These are phyloP conservation scores for Candida maris DNA, from an alignment of 805 yeast species.

Conservation along the genomic window DNA sequence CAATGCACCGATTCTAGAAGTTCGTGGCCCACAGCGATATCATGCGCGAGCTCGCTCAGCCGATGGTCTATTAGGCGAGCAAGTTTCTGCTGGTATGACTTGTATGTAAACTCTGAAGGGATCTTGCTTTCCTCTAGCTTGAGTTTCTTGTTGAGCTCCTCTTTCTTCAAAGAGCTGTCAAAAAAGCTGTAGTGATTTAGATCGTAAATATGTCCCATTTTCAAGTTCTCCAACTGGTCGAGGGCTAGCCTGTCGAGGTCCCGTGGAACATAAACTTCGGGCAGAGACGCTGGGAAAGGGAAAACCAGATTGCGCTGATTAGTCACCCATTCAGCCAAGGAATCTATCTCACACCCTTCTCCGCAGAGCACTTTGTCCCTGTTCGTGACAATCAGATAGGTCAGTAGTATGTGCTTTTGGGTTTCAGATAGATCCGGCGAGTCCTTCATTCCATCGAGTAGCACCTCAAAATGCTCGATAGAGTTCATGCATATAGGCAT, in stretches of 20 bases:
- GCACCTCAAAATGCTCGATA: constrained; percentile 38
- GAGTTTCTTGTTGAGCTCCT: constrained; percentile 16
- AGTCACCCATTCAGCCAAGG: constrained; percentile 29
- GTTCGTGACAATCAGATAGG: constrained; percentile 19
- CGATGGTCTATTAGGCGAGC: constrained; percentile 36
- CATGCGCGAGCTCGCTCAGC: constrained; percentile 27
- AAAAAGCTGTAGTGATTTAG: constrained; percentile 16
- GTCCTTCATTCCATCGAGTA: constrained; percentile 10
- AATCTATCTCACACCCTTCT: constrained; percentile 13
- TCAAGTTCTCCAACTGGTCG: constrained; percentile 17
- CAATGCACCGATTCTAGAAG: constrained; percentile 28
- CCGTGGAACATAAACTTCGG: constrained; percentile 13
- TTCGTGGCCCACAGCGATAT: constrained; percentile 19
- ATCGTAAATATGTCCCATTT: constrained; percentile 10
- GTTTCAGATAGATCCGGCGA: constrained; percentile 6
- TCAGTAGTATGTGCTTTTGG: constrained; percentile 15
- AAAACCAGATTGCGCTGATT: constrained; percentile 12
- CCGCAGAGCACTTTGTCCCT: constrained; percentile 15
- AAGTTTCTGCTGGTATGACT: constrained; percentile 33
- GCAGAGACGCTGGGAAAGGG: constrained; percentile 17
- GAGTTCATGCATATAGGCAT: constrained; percentile 44
- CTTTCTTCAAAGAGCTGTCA: constrained; percentile 11
- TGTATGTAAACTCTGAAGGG: constrained; percentile 8
- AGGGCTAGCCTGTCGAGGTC: constrained; percentile 17
- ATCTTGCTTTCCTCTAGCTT: constrained; percentile 16